Evolutionary conservation across 306 rosid genomes (phyloP).

Genomic region (Glycine tomentella): DNA sequence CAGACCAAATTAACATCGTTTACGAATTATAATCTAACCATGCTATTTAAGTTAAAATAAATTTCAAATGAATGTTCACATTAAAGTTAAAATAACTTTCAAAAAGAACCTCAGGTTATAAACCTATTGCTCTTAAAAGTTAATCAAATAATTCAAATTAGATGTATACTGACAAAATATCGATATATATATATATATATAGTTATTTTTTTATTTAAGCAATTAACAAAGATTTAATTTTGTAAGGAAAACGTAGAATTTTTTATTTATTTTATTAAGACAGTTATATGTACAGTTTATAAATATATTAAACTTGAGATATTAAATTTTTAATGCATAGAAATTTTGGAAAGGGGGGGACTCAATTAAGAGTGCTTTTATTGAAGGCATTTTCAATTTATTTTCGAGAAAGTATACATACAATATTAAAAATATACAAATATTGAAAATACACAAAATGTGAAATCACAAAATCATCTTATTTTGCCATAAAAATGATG

Average conservation of each 20-base stretch:
- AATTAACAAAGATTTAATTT: too few species aligned
- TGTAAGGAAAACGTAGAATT: background rate
- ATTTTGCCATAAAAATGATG: background rate
- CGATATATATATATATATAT: background rate
- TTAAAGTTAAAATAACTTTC: background rate
- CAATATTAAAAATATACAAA: background rate
- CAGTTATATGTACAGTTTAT: background rate
- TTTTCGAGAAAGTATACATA: background rate
- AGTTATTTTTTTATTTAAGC: background rate
- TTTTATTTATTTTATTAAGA: background rate
- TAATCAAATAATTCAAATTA: background rate
- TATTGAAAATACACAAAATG: background rate
- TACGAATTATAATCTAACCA: background rate
- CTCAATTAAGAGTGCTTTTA: background rate
- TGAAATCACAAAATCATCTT: background rate
- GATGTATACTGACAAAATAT: background rate
- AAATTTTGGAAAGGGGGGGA: background rate
- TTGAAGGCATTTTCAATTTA: background rate
- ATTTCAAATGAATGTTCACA: too few species aligned
- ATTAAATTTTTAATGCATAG: background rate
- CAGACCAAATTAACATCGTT: background rate
- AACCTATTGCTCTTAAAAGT: background rate
- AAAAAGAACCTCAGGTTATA: background rate
- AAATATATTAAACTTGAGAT: background rate
- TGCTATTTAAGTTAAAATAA: background rate